Conservation (phyloP, 345 rosid genomes). For the Passiflora organensis region DNA sequence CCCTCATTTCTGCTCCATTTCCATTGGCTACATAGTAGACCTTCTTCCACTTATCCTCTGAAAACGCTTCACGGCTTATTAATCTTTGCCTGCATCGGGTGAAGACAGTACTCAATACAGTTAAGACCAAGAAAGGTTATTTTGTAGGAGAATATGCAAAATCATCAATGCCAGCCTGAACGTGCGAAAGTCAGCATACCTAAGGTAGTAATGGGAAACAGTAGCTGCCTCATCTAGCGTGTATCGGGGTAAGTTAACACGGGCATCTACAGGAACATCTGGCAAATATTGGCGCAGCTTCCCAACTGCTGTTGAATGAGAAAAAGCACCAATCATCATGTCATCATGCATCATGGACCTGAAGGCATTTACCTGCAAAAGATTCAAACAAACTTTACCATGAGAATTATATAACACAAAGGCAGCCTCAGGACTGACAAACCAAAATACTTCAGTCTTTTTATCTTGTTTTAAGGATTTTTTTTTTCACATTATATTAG, state of each 20-base stretch:
- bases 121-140: too few relatives aligned
- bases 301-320: conserved; percentile 93
- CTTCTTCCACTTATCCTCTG: conserved; percentile 84
- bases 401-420: neutral
- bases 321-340: conserved; percentile 96
- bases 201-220: conserved; percentile 85
- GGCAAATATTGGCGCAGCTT: conserved; percentile 85
- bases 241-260: conserved; percentile 62
- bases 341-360: conserved; percentile 87
- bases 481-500: too few relatives aligned
- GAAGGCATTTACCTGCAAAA: conserved; percentile 80
- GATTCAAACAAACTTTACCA: neutral
- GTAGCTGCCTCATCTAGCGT: conserved; percentile 74
- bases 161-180: conserved; percentile 7
- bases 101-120: neutral
- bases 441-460: neutral
- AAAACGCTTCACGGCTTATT: conserved; percentile 56
- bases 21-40: conserved; percentile 74
- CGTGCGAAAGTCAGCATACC: conserved; percentile 38
- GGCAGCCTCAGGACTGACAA: neutral
- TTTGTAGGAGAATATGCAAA: too few relatives aligned
- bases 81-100: conserved; percentile 72
- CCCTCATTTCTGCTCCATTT: conserved; percentile 88
- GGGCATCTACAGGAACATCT: conserved; percentile 82
- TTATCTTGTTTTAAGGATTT: too few relatives aligned